A percentile compares a stretch with the other conserved stretches of the same genome.
phyloP scores from a whole-genome alignment of 352 stramenopile genomes.

The Pythium aphanidermatum region DNA sequence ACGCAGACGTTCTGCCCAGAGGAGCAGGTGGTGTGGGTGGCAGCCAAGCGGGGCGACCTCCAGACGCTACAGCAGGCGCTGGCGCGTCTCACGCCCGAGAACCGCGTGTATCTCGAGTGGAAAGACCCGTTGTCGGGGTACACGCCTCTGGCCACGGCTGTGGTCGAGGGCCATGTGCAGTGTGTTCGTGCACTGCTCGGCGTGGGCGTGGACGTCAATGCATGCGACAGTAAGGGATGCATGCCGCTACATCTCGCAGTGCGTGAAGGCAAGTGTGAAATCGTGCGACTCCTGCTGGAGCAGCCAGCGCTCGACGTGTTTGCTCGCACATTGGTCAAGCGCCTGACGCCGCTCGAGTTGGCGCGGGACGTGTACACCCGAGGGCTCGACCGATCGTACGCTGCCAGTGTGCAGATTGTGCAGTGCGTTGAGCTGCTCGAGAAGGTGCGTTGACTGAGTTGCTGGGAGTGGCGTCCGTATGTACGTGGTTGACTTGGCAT shows the following conservation, averaged over 20 bases:
- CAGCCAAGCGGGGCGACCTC: conserved; percentile 65
- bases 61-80: conserved; percentile 41
- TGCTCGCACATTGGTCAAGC: conserved; percentile 40
- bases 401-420: conserved; percentile 33
- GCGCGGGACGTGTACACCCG: conserved; percentile 56
- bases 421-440: conserved; percentile 76
- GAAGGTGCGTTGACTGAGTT: conserved; percentile 32
- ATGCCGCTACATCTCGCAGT: conserved; percentile 67
- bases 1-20: conserved; percentile 60
- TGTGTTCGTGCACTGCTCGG: conserved; percentile 54
- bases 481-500: too few relatives aligned
- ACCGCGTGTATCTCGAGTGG: conserved; percentile 66
- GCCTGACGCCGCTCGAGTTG: conserved; percentile 65
- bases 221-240: conserved; percentile 46
- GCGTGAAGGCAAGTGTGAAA: conserved; percentile 49
- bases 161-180: conserved; percentile 46
- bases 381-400: conserved; percentile 28
- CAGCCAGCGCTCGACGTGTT: conserved; percentile 42
- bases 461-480: neutral
- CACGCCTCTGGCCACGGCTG: conserved; percentile 64
- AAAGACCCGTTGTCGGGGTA: conserved; percentile 50
- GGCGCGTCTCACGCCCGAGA: conserved; percentile 44
- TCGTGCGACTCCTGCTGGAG: conserved; percentile 62
- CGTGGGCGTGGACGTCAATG: conserved; percentile 51
- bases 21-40: conserved; percentile 73